Evolutionary conservation across 352 stramenopile species (phyloP).

Genomic region (Thalassiosira ordinaria): DNA sequence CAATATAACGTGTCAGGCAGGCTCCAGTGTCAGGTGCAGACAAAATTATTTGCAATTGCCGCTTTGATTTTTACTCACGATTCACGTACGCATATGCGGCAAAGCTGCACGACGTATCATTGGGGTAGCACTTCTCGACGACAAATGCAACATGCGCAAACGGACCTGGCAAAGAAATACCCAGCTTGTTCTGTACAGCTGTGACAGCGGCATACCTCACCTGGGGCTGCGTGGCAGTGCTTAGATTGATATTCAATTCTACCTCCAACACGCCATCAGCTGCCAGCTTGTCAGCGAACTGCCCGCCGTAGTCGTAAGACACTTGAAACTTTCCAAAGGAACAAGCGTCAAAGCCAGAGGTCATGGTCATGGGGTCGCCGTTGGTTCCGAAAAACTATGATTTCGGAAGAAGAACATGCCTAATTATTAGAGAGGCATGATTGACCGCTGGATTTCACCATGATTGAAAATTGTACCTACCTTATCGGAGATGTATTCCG

Average conservation of each 20-base stretch:
- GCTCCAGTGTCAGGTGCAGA: too few species aligned
- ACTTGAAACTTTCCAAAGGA: slow-evolving; percentile 44
- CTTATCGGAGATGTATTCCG: slow-evolving; percentile 7
- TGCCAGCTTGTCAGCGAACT: too few species aligned
- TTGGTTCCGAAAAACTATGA: slow-evolving; percentile 41
- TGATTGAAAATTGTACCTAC: too few species aligned
- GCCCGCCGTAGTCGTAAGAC: slow-evolving; percentile 28
- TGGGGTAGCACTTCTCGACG: slow-evolving; percentile 21
- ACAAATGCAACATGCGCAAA: slow-evolving; percentile 38
- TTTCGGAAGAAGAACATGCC: too few species aligned
- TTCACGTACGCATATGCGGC: slow-evolving; percentile 46
- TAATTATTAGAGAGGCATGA: too few species aligned
- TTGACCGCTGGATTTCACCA: too few species aligned
- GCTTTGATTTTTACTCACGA: too few species aligned
- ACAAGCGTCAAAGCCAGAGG: slow-evolving; percentile 31
- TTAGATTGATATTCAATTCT: neutral
- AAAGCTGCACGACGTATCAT: slow-evolving; percentile 15
- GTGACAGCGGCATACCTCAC: neutral
- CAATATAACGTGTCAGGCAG: too few species aligned
- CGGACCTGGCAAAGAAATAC: slow-evolving; percentile 3
- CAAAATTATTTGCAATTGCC: too few species aligned
- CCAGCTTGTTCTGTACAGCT: slow-evolving; percentile 26
- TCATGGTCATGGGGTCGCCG: slow-evolving; percentile 22
- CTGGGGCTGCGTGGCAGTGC: neutral
- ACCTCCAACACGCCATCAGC: slow-evolving; percentile 20